Percentiles rank a stretch among this genome's conserved stretches.
Conservation (phyloP, 495 filamentous ascomycete species). For the Tuber calosporum region DNA sequence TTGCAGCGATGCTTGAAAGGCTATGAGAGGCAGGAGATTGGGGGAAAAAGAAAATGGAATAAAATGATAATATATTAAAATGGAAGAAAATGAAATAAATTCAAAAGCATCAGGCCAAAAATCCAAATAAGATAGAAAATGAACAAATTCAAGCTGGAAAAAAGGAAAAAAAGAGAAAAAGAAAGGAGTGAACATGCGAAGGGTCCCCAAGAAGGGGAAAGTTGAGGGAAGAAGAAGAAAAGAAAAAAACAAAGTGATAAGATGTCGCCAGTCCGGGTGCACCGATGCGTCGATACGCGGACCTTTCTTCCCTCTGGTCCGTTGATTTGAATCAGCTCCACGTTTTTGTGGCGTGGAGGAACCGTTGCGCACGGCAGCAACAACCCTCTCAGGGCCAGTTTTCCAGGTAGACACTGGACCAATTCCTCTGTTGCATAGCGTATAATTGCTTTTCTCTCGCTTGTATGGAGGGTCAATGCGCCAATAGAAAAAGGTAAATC, state of each 20-base stretch:
- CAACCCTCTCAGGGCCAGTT: slow-evolving; percentile 29
- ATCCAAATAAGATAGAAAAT: neutral
- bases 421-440: slow-evolving; percentile 18
- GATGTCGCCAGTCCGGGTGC: slow-evolving; percentile 35
- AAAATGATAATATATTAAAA: neutral
- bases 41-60: neutral
- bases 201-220: neutral
- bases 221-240: slow-evolving; percentile 8
- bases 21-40: slow-evolving; percentile 5
- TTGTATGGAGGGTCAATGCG: slow-evolving; percentile 36
- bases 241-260: slow-evolving; percentile 12
- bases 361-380: slow-evolving; percentile 36
- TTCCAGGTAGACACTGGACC: slow-evolving; percentile 7
- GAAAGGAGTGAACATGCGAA: neutral
- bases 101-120: neutral
- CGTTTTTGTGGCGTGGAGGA: slow-evolving; percentile 39
- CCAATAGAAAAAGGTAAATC: slow-evolving; percentile 40
- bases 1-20: slow-evolving; percentile 12
- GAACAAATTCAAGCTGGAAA: neutral
- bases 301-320: slow-evolving; percentile 19
- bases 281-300: slow-evolving; percentile 38
- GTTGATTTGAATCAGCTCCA: slow-evolving; percentile 39
- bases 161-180: neutral
- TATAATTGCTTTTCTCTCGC: slow-evolving; percentile 35
- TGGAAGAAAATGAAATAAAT: neutral